These are phyloP conservation scores for Breynia disticha DNA, from an alignment of 441 rosid species.

Conservation along the genomic window DNA sequence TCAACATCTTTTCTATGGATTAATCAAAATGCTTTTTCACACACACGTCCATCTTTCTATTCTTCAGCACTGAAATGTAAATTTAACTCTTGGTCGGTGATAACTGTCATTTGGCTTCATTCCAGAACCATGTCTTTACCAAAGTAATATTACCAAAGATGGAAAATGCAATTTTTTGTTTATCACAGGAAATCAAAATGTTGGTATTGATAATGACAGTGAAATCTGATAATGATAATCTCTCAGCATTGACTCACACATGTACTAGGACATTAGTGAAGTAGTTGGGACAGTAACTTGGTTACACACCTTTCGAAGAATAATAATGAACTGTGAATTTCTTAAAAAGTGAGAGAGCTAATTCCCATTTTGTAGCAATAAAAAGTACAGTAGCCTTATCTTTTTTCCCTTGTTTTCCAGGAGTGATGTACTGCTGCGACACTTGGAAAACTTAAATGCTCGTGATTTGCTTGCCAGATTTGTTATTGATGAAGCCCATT, in stretches of 20 bases:
- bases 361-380: background rate
- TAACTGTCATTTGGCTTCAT: too few relatives aligned
- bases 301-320: background rate
- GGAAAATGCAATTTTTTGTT: too few relatives aligned
- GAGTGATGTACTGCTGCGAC: conserved; percentile 82
- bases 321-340: too few relatives aligned
- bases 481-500: conserved; percentile 98
- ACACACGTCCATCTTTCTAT: too few relatives aligned
- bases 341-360: background rate
- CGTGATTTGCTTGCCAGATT: conserved; percentile 81
- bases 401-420: conserved; percentile 33
- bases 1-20: too few relatives aligned
- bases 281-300: background rate
- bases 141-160: too few relatives aligned
- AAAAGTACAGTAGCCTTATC: background rate
- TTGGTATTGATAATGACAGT: background rate
- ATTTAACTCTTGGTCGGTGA: too few relatives aligned
- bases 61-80: too few relatives aligned
- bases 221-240: too few relatives aligned
- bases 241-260: background rate
- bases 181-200: background rate
- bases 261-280: background rate
- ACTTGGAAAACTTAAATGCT: conserved; percentile 64
- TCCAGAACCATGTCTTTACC: too few relatives aligned
- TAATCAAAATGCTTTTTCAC: too few relatives aligned